Conservation (phyloP, 2,329 filamentous ascomycete species). For the Thielaviopsis musarum region DNA sequence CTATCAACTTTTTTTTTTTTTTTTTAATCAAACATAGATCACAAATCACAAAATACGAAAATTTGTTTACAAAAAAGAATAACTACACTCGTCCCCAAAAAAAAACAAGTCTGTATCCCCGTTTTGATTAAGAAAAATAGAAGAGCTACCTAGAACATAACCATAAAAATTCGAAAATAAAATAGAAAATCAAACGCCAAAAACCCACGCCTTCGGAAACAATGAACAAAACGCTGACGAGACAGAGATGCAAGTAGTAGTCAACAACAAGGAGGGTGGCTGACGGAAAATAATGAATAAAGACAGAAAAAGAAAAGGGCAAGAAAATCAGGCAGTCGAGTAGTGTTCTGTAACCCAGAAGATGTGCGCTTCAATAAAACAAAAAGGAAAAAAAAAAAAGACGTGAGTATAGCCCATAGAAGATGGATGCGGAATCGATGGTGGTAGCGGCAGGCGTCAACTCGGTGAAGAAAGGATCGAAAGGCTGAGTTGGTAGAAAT, state of each 20-base stretch:
- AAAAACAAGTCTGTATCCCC: not conserved
- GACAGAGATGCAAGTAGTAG: not conserved
- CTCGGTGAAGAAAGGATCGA: not conserved
- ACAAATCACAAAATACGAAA: not conserved
- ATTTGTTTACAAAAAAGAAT: not conserved
- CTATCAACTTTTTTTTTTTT: too few relatives aligned
- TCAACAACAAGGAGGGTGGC: not conserved
- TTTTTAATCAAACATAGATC: not conserved
- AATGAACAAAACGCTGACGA: not conserved
- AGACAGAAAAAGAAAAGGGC: not conserved
- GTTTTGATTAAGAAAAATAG: not conserved
- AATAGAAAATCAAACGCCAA: not conserved
- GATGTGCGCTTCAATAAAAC: not conserved
- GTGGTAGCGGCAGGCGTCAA: not conserved
- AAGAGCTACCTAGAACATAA: not conserved
- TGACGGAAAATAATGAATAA: not conserved
- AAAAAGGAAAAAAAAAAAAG: not conserved
- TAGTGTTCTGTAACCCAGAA: constrained; percentile 7
- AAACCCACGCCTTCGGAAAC: not conserved
- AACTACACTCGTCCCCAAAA: not conserved
- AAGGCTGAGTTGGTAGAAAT: not conserved
- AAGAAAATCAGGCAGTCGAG: not conserved
- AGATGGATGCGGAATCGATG: not conserved
- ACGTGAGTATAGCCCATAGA: not conserved
- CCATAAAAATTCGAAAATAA: not conserved